Evolutionary conservation across 768 basidiomycete species (phyloP).

Genomic region (Coprinopsis cinerea): DNA sequence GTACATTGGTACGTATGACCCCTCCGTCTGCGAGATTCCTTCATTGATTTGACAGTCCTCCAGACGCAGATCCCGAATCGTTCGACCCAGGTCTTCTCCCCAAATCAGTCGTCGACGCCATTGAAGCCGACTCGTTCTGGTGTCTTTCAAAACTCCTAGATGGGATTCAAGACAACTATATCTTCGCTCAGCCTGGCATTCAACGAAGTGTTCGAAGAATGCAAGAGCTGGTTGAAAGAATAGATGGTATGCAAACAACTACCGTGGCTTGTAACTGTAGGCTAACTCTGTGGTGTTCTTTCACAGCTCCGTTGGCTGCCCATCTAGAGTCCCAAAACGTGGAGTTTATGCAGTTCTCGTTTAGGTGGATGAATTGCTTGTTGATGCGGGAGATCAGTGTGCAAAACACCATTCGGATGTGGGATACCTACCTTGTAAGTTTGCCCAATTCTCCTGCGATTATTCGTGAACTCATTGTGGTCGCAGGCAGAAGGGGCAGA

Average conservation of each 20-base stretch:
- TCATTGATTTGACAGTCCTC: constrained; percentile 3
- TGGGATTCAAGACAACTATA: constrained; percentile 98
- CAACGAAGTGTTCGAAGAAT: constrained; percentile 90
- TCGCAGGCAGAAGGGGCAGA: constrained; percentile 90
- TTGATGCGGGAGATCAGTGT: constrained; percentile 98
- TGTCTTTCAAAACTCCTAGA: constrained; percentile 92
- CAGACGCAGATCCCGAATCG: constrained; percentile 86
- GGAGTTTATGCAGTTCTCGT: constrained; percentile 99
- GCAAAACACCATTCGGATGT: constrained; percentile 96
- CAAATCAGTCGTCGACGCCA: constrained; percentile 62
- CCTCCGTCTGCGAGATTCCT: background rate
- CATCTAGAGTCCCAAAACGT: constrained; percentile 90
- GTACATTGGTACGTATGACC: constrained; percentile 68
- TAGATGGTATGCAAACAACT: constrained; percentile 57
- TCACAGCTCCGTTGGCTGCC: constrained; percentile 70
- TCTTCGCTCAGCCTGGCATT: constrained; percentile 93
- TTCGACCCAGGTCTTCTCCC: constrained; percentile 81
- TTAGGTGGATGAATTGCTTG: constrained; percentile 99
- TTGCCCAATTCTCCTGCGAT: background rate
- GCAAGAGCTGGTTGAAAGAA: constrained; percentile 87
- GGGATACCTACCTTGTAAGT: constrained; percentile 97
- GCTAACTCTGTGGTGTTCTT: constrained; percentile 5
- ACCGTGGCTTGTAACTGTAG: background rate
- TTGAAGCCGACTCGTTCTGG: constrained; percentile 99
- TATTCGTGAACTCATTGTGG: constrained; percentile 1